phyloP scores from a whole-genome alignment of 2,329 filamentous ascomycete species.

The Pestalotiopsis sp. region DNA sequence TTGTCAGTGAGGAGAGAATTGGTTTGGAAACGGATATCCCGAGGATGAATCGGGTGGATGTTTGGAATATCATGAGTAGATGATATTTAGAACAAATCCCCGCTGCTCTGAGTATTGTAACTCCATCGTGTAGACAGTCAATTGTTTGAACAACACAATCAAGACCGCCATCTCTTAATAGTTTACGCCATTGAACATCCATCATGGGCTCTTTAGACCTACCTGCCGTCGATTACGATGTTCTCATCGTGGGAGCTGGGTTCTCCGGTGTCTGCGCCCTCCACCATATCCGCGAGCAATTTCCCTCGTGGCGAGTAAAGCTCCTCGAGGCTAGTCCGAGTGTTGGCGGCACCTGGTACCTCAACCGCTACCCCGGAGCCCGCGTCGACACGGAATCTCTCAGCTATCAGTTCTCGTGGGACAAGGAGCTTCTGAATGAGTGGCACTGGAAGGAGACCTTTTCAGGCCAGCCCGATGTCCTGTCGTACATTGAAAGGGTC shows the following conservation, averaged over 20 bases:
- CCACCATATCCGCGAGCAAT: conserved; percentile 12
- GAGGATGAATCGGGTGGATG: background rate
- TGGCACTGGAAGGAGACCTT: conserved; percentile 16
- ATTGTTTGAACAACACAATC: background rate
- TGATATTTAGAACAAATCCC: background rate
- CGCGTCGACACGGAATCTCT: conserved; percentile 13
- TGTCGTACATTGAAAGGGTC: conserved; percentile 5
- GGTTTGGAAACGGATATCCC: background rate
- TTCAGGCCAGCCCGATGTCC: conserved; percentile 6
- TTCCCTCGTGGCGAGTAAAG: conserved; percentile 9
- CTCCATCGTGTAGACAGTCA: background rate
- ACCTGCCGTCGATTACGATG: conserved; percentile 2
- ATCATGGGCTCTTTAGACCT: conserved; percentile 11
- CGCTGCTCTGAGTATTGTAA: background rate
- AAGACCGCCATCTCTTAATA: background rate
- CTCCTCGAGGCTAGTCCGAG: conserved; percentile 11
- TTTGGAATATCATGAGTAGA: background rate
- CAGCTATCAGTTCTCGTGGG: conserved; percentile 11
- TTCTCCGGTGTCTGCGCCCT: conserved; percentile 13
- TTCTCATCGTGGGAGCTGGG: conserved; percentile 13
- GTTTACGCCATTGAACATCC: background rate
- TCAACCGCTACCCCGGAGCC: conserved; percentile 13
- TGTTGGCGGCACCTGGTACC: conserved; percentile 12
- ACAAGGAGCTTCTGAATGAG: conserved; percentile 11
- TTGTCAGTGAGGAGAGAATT: background rate